phyloP scores from a whole-genome alignment of 192 early-diverging fungal species.

The Coemansia sp. region DNA sequence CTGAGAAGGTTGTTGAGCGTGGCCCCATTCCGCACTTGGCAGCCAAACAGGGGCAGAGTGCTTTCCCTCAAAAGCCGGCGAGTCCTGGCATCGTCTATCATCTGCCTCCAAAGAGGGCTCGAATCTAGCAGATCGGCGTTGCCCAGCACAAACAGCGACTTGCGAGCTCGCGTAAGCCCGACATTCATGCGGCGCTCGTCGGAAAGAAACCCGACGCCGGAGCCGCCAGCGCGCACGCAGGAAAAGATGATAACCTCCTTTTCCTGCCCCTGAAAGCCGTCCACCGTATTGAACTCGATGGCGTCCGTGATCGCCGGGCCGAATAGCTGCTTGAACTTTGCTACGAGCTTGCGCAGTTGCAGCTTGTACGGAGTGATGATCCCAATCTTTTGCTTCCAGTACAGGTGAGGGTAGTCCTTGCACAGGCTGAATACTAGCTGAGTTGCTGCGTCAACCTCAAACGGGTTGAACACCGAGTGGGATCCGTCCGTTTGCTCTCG shows the following conservation, averaged over 20 bases:
- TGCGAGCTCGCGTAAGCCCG: constrained; percentile 80
- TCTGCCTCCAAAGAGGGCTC: constrained; percentile 68
- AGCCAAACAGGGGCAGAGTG: constrained; percentile 34
- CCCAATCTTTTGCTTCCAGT: constrained; percentile 72
- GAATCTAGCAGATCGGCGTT: constrained; percentile 59
- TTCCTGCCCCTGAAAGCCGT: constrained; percentile 97
- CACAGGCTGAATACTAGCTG: constrained; percentile 68
- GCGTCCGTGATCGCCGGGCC: constrained; percentile 61
- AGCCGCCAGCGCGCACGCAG: constrained; percentile 75
- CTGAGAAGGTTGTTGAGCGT: constrained; percentile 11
- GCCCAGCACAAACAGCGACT: constrained; percentile 81
- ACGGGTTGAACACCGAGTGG: constrained; percentile 72
- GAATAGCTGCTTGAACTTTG: constrained; percentile 64
- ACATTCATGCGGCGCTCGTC: constrained; percentile 92
- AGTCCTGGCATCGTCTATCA: constrained; percentile 64
- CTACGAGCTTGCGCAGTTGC: constrained; percentile 71
- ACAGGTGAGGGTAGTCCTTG: constrained; percentile 54
- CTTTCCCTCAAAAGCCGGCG: constrained; percentile 21
- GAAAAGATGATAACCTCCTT: constrained; percentile 97
- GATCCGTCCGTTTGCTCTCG: constrained; percentile 61
- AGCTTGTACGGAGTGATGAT: constrained; percentile 93
- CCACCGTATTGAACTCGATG: constrained; percentile 93
- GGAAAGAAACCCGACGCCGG: constrained; percentile 76
- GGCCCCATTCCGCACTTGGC: background rate
- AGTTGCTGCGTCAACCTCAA: constrained; percentile 75